Evolutionary conservation across 78 protist genomes (phyloP).

Genomic region (Dictyostelium discoideum): DNA sequence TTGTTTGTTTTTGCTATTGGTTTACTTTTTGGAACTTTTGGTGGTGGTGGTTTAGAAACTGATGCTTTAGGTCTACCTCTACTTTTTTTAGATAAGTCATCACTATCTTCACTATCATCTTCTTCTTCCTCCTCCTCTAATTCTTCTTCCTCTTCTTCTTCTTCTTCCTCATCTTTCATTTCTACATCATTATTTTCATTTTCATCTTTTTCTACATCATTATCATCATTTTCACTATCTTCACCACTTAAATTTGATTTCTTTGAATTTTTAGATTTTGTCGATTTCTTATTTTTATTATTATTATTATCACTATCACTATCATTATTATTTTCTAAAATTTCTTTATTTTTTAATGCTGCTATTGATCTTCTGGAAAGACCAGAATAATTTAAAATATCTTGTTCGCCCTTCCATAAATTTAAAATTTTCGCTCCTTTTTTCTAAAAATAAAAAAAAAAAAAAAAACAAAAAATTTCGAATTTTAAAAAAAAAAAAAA

Average conservation of each 20-base stretch:
- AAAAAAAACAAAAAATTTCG: neutral
- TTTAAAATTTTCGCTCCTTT: neutral
- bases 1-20: neutral
- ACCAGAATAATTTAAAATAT: neutral
- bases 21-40: neutral
- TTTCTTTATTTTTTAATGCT: neutral
- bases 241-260: neutral
- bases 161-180: neutral
- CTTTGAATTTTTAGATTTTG: neutral
- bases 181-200: neutral
- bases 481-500: neutral
- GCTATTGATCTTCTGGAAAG: neutral
- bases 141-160: neutral
- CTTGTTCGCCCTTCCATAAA: slow-evolving; percentile 5
- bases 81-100: neutral
- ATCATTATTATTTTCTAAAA: neutral
- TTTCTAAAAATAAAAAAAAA: neutral
- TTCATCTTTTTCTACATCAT: neutral
- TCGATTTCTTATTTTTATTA: neutral
- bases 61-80: neutral
- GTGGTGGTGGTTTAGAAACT: neutral
- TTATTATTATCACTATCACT: neutral
- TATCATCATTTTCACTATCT: neutral
- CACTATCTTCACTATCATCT: neutral
- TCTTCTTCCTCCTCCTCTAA: neutral